Evolutionary conservation across 768 basidiomycete species (phyloP), one percentile per base, ranked within the genome.

Genomic region (Lactarius quietus): DNA sequence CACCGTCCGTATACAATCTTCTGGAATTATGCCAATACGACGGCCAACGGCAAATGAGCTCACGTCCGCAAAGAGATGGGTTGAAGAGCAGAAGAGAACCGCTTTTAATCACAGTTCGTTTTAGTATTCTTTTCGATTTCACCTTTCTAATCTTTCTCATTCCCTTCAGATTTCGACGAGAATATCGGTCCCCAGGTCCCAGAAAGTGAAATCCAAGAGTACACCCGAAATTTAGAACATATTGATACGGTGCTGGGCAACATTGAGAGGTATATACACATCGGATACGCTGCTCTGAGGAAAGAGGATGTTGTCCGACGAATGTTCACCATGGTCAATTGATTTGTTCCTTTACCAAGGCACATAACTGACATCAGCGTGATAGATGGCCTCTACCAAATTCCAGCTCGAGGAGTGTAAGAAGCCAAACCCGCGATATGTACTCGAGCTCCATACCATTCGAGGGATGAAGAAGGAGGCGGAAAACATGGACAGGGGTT

Each of bases 381-480:
- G 4, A 20, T 41, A 69, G 68, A 62, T 62, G 54, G 57, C 59
- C 33, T 61, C 59, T n/a, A 39, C 65, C 9, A 67, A 57, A 56
- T 26, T 20, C 41, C 68, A 69, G 59, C 33, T 62, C 9, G 57
- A 63, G 20, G 61, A 69, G 48, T 26, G 62, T 12, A 45, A 56
- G n/a, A 67, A 56, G 8, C 39, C 53, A 1, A 63, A 63, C 12
- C 68, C 68, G 3, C 65, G 68, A 48, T 63, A 56, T 28, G 35
- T 69, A 3, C 61, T 69, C 6, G 65, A 69, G 39, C 26, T n/a
- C n/a, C n/a, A n/a, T n/a, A n/a, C n/a, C n/a, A n/a, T n/a, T 33
- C 68, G 68, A 10, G 55, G 52, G 35, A 69, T 69, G 68, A 67
- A 63, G 28, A 53, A 67, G 35, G 65, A 69, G 43, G 65, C 62